Evolutionary conservation across 2,329 filamentous ascomycete species (phyloP), one percentile per base, ranked within the genome.

Genomic region (Lasiodiplodia gonubiensis): DNA sequence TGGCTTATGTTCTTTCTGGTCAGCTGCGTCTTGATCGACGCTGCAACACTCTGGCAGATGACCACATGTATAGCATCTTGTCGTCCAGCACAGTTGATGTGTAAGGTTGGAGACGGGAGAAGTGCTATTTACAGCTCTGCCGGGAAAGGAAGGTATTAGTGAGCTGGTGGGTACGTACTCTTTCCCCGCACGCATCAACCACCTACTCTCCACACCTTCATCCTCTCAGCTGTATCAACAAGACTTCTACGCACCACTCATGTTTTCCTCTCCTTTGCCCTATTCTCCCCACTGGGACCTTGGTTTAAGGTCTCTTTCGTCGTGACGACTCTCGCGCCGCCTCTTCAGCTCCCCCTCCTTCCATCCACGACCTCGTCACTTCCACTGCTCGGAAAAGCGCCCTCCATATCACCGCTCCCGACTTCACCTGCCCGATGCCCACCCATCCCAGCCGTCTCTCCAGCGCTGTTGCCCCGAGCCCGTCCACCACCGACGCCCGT

Each of bases 131-230:
- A 16, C 16, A 18, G 12, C 18, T 21, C 18, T 46, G 3, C 42
- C 42, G 11, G n/a, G 42, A 46, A 46, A n/a, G 42, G 42, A 46
- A 21, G 42, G 42, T 46, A 46, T 46, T 18, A 46, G 12, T n/a
- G 42, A n/a, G 2, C 27, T 12, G 52, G 52, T 35, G 27, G 27
- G 52, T 54, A 54, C 52, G 52, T 54, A 54, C 42, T 46, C 27
- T 33, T 54, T 54, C 52, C 52, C 52, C 52, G 52, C 52, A 54
- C 52, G 52, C 52, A 37, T 54, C 52, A 35, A 54, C 52, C 52
- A 54, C 52, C 42, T 46, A 3, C 42, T 46, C 42, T 46, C 42
- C 42, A n/a, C 42, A 8, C 42, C 42, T 35, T 18, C 27, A 30
- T 21, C 35, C 27, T 39, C 42, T 46, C 7, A 46, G 10, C 18